Evolutionary conservation across 306 rosid genomes (phyloP).

Genomic region (Luffa aegyptiaca): DNA sequence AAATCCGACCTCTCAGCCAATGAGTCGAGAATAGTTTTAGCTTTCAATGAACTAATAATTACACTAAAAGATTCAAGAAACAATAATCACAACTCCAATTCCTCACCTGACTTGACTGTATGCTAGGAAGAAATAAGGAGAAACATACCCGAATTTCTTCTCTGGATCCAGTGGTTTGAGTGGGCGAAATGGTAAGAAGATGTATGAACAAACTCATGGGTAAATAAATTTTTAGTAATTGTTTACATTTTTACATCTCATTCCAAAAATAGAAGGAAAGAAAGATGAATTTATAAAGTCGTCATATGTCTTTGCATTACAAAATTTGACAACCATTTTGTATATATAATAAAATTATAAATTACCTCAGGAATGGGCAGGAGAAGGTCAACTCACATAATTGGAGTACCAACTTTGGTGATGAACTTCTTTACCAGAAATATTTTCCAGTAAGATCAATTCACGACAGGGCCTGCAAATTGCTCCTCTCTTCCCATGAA

Average conservation of each 20-base stretch:
- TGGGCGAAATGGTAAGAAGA: neutral
- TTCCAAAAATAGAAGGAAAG: conserved; percentile 7
- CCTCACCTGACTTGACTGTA: neutral
- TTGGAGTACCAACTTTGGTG: neutral
- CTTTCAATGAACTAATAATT: neutral
- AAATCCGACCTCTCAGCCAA: neutral
- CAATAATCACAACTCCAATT: neutral
- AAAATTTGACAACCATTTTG: conserved; percentile 11
- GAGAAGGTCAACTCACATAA: neutral
- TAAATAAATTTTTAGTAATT: neutral
- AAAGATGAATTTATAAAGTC: conserved; percentile 3
- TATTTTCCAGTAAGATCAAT: neutral
- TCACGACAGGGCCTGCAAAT: neutral
- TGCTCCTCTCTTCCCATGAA: conserved; percentile 5
- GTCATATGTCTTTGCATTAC: conserved; percentile 9
- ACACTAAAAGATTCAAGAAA: neutral
- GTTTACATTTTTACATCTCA: conserved; percentile 4
- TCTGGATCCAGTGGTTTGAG: neutral
- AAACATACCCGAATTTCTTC: neutral
- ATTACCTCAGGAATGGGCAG: conserved; percentile 3
- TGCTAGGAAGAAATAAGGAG: neutral
- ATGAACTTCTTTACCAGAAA: neutral
- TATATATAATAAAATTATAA: neutral
- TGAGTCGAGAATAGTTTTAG: neutral
- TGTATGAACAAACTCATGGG: neutral